Base-by-base conservation (phyloP, 1,139 yeast species). In the Pichiaceae sp. region DNA sequence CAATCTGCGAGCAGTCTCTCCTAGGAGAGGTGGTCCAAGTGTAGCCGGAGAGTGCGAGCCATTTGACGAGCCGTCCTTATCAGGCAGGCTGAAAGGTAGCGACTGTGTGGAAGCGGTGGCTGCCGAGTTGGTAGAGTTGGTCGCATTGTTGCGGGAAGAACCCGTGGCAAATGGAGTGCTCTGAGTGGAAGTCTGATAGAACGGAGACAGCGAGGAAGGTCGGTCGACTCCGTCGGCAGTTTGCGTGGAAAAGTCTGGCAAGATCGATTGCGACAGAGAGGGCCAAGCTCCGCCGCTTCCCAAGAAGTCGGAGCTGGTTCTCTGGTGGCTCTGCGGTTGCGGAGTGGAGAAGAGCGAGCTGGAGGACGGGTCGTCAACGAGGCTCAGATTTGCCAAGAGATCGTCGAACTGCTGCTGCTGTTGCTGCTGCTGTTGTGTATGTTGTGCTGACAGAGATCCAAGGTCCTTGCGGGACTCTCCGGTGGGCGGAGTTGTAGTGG, bases 401-500 rank as follows among this genome's bases (percentile, higher is more conserved):
- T 27, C 35, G 19, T 33, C 35, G 12, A 33, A 17, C 28, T 23
- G 32, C 5, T 14, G 29, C 14, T 21, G 29, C 17, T 25, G 29
- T 12, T 36, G 37, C 11, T 21, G 37, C 19, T 34, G 32, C 15
- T 26, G 20, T 16, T 11, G 16, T 15, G 8, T 5, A 11, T 7
- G 11, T 11, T 11, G 24, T 9, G 14, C 14, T 6, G 28, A 5
- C 8, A 12, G 6, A 9, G 28, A 25, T 11, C 28, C 28, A 15
- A 14, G 5, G 7, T 25, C 16, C 16, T 12, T 12, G 28, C 16
- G 28, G 28, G 14, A 14, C 8, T 25, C 28, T 27, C 9, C 48
- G 33, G 49, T 45, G 21, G 58, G 59, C 11, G 59, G 57, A 15
- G 58, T 53, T 4, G 59, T 54, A 6, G 54, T 53, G 5, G 53